phyloP scores from a whole-genome alignment of 1,139 yeast genomes.

The Geotrichum restrictum region DNA sequence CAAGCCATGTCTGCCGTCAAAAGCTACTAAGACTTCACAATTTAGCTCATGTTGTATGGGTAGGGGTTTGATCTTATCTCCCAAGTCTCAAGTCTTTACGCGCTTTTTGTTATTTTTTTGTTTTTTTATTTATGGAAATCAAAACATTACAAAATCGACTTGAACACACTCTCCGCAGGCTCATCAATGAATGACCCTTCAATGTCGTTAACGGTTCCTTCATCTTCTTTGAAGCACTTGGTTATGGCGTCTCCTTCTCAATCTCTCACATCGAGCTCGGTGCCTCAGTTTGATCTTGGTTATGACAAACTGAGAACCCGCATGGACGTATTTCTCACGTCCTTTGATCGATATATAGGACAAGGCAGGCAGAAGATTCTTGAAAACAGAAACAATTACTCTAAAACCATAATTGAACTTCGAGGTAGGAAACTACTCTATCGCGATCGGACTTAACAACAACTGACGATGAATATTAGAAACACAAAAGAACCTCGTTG shows the following conservation, averaged over 20 bases:
- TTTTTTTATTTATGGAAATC: constrained; percentile 1
- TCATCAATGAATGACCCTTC: not conserved
- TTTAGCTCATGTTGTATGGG: not conserved
- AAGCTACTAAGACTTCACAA: no score
- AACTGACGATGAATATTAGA: constrained; percentile 17
- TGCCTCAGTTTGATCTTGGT: constrained; percentile 29
- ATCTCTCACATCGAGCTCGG: constrained; percentile 5
- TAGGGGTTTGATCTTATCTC: not conserved
- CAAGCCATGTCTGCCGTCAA: no score
- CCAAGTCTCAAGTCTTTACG: not conserved
- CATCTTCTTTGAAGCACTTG: not conserved
- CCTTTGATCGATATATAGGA: constrained; percentile 29
- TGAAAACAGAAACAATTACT: constrained; percentile 28
- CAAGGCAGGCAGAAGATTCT: constrained; percentile 27
- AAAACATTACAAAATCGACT: not conserved
- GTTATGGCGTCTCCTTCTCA: constrained; percentile 8
- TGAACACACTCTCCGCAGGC: not conserved
- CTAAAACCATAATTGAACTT: constrained; percentile 26
- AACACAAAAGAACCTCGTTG: constrained; percentile 26
- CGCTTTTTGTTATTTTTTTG: no score
- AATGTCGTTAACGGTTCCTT: constrained; percentile 5
- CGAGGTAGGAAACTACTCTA: constrained; percentile 19
- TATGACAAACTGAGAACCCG: constrained; percentile 28
- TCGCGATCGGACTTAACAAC: no score
- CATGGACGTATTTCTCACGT: constrained; percentile 31